Conservation (phyloP, 305 asterid genomes). For the Ilex paraguariensis region DNA sequence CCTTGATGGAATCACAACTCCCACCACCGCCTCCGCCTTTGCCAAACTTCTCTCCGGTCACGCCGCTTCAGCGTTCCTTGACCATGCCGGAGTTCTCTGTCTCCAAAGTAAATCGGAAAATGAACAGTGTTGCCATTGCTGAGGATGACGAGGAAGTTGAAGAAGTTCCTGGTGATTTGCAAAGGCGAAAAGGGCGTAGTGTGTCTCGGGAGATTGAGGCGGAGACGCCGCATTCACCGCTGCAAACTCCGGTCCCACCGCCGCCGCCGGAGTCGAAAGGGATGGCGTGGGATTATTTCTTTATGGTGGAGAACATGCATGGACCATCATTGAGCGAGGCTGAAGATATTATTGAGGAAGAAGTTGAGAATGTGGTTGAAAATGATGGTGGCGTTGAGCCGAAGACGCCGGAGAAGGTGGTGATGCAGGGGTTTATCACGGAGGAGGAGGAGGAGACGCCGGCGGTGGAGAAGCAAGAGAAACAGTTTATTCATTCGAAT, state of each 20-base stretch:
- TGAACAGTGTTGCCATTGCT: constrained; percentile 49
- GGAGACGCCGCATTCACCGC: constrained; percentile 14
- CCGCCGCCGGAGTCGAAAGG: constrained; percentile 66
- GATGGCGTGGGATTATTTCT: constrained; percentile 89
- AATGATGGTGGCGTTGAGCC: constrained; percentile 29
- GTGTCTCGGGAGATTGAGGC: too few species aligned
- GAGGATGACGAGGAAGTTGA: constrained; percentile 49
- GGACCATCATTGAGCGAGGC: constrained; percentile 40
- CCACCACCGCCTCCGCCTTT: constrained; percentile 96
- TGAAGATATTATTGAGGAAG: constrained; percentile 43
- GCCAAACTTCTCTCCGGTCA: constrained; percentile 71
- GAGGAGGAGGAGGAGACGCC: constrained; percentile 43
- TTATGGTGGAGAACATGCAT: constrained; percentile 40
- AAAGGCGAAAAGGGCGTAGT: constrained; percentile 24
- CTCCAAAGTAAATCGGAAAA: constrained; percentile 40
- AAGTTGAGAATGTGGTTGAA: constrained; percentile 29
- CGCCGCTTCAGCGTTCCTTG: constrained; percentile 64
- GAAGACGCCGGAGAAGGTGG: constrained; percentile 62
- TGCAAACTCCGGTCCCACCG: constrained; percentile 35
- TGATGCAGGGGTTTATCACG: constrained; percentile 44
- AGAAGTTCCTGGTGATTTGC: constrained; percentile 32
- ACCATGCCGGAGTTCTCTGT: constrained; percentile 65
- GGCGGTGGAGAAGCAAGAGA: constrained; percentile 24
- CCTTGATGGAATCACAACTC: constrained; percentile 50
- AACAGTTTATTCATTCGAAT: constrained; percentile 71